Evolutionary conservation across 441 rosid species (phyloP).

Genomic region (Melastoma candidum): DNA sequence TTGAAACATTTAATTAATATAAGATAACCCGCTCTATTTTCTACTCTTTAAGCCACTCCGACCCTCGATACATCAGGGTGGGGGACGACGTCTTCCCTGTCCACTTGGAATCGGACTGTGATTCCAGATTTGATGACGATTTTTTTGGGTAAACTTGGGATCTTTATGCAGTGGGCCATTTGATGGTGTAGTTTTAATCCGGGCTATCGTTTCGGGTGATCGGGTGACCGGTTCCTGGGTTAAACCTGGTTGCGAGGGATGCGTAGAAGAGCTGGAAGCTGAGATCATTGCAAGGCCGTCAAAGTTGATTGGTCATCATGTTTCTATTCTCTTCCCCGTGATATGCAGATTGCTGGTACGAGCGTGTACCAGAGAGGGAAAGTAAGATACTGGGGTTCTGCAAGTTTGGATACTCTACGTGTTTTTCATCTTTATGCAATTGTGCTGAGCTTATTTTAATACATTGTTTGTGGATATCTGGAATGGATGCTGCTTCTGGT

Average conservation of each 20-base stretch:
- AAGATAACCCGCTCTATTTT: slow-evolving; percentile 4
- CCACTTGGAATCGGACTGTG: not conserved
- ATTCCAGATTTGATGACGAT: not conserved
- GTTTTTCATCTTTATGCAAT: not conserved
- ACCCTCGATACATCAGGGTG: slow-evolving; percentile 78
- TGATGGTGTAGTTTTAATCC: too few relatives aligned
- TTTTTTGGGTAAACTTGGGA: not conserved
- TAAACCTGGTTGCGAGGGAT: slow-evolving; percentile 56
- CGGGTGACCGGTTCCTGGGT: slow-evolving; percentile 15
- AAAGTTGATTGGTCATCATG: slow-evolving; percentile 61
- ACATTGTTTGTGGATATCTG: slow-evolving; percentile 48
- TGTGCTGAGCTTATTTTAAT: not conserved
- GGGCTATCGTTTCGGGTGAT: too few relatives aligned
- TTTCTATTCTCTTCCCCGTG: slow-evolving; percentile 66
- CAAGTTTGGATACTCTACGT: not conserved
- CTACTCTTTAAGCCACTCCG: slow-evolving; percentile 35
- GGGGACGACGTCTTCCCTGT: not conserved
- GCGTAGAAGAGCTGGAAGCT: slow-evolving; percentile 41
- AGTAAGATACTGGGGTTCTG: slow-evolving; percentile 21
- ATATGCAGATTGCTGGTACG: slow-evolving; percentile 62
- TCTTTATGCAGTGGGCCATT: not conserved
- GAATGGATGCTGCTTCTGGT: slow-evolving; percentile 89
- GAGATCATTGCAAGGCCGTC: slow-evolving; percentile 57
- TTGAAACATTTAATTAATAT: too few relatives aligned
- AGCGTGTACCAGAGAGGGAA: slow-evolving; percentile 64